A percentile compares a stretch with the other conserved stretches of the same genome.
These are phyloP conservation scores for Phaseolus lunatus DNA, from an alignment of 306 rosid genomes.

Conservation along the genomic window DNA sequence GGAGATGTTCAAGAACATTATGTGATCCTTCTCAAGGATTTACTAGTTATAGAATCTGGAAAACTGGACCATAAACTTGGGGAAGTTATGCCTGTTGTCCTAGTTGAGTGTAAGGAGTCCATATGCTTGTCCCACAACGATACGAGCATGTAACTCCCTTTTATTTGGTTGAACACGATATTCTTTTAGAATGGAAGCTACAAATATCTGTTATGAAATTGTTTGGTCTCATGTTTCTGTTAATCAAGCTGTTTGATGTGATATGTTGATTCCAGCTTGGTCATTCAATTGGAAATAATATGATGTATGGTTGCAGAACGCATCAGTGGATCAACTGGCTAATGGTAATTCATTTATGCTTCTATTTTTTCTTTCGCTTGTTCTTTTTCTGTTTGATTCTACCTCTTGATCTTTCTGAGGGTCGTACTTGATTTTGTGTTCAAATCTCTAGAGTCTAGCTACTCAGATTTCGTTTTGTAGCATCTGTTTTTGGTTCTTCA, in stretches of 20 bases:
- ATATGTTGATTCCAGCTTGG: conserved; percentile 24
- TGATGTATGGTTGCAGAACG: conserved; percentile 7
- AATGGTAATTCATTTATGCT: conserved; percentile 19
- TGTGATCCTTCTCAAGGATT: conserved; percentile 72
- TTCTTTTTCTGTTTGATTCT: neutral
- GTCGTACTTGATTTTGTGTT: conserved; percentile 25
- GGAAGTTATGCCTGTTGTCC: conserved; percentile 45
- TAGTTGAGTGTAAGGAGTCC: conserved; percentile 46
- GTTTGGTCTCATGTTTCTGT: conserved; percentile 18
- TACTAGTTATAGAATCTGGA: conserved; percentile 74
- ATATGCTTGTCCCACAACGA: conserved; percentile 48
- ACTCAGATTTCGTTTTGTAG: neutral
- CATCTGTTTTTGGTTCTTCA: neutral
- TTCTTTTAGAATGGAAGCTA: conserved; percentile 21
- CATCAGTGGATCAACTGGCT: conserved; percentile 8
- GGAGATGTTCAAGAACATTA: conserved; percentile 73
- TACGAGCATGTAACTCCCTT: conserved; percentile 35
- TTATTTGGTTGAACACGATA: conserved; percentile 7
- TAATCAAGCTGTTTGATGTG: conserved; percentile 16
- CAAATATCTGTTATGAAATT: neutral
- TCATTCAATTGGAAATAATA: conserved; percentile 25
- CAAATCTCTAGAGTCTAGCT: neutral
- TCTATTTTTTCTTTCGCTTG: neutral
- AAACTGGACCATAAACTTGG: conserved; percentile 60
- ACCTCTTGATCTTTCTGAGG: neutral